Percentiles rank a stretch among this genome's conserved stretches.
Evolutionary conservation across 2,329 filamentous ascomycete species (phyloP).

Genomic region (Hymenoscyphus scutula): DNA sequence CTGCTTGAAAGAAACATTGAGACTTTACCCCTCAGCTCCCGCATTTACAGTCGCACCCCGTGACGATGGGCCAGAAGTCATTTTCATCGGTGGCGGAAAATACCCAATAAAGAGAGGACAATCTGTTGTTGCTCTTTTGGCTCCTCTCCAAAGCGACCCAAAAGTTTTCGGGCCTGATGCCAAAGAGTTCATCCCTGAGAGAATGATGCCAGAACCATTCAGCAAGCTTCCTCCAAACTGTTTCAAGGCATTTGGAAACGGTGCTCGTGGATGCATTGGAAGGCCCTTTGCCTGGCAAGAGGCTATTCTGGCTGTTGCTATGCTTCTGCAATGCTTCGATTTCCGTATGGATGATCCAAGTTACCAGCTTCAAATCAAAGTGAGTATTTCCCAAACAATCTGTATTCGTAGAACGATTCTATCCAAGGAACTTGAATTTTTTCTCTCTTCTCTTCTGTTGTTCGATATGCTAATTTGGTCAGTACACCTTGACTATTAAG

Average conservation of each 20-base stretch:
- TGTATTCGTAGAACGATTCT: too few relatives aligned
- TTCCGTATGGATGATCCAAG: slow-evolving; percentile 60
- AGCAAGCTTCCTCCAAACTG: slow-evolving; percentile 59
- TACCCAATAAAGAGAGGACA: slow-evolving; percentile 47
- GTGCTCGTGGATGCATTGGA: slow-evolving; percentile 69
- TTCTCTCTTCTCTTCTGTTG: background rate
- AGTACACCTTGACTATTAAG: slow-evolving; percentile 58
- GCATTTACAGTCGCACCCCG: slow-evolving; percentile 49
- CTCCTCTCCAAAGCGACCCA: slow-evolving; percentile 60
- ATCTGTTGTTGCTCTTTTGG: slow-evolving; percentile 47
- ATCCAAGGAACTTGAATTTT: too few relatives aligned
- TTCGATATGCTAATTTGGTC: background rate
- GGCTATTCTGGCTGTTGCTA: slow-evolving; percentile 57
- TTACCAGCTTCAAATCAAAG: slow-evolving; percentile 54
- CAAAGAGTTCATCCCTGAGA: slow-evolving; percentile 64
- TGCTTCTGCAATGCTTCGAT: slow-evolving; percentile 70
- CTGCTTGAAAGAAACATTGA: slow-evolving; percentile 64
- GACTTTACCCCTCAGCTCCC: slow-evolving; percentile 60
- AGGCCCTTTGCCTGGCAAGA: slow-evolving; percentile 76
- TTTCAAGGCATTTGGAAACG: slow-evolving; percentile 77
- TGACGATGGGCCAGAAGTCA: slow-evolving; percentile 35
- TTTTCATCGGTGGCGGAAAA: slow-evolving; percentile 43
- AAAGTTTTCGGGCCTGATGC: slow-evolving; percentile 64
- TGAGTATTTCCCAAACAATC: background rate
- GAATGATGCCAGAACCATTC: slow-evolving; percentile 70